These are phyloP conservation scores for Microcos paniculata DNA, from an alignment of 345 rosid genomes.

Conservation along the genomic window DNA sequence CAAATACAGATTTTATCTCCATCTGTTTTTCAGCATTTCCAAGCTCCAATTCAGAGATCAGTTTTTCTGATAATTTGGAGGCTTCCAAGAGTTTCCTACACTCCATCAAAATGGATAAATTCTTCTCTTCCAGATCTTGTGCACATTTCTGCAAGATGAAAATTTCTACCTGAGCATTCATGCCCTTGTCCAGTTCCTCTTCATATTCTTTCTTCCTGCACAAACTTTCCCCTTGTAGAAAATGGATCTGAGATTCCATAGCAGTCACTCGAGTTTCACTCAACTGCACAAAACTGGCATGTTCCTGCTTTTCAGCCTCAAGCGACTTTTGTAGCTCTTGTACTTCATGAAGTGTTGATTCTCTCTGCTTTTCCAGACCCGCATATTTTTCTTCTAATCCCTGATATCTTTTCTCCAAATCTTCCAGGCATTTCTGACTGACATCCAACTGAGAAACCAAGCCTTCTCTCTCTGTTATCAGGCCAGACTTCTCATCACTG, in stretches of 20 bases:
- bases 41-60: constrained; percentile 51
- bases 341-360: constrained; percentile 47
- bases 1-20: constrained; percentile 54
- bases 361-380: constrained; percentile 59
- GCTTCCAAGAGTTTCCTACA: constrained; percentile 52
- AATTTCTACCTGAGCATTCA: constrained; percentile 59
- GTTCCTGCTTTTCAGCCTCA: constrained; percentile 55
- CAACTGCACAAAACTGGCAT: constrained; percentile 42
- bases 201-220: constrained; percentile 61
- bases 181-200: constrained; percentile 61
- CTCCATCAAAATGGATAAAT: constrained; percentile 51
- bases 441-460: constrained; percentile 54
- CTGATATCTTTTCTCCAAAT: constrained; percentile 49
- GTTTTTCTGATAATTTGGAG: constrained; percentile 56
- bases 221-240: constrained; percentile 54
- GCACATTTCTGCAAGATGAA: constrained; percentile 65
- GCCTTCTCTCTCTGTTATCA: constrained; percentile 48
- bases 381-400: constrained; percentile 47
- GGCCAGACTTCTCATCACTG: constrained; percentile 59
- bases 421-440: constrained; percentile 48
- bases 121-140: constrained; percentile 62
- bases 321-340: constrained; percentile 47
- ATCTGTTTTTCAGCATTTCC: constrained; percentile 51
- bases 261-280: constrained; percentile 43
- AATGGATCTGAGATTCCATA: constrained; percentile 54